Base-by-base conservation (phyloP, 2,329 filamentous ascomycete genomes). In the Pseudogymnoascus sp. region DNA sequence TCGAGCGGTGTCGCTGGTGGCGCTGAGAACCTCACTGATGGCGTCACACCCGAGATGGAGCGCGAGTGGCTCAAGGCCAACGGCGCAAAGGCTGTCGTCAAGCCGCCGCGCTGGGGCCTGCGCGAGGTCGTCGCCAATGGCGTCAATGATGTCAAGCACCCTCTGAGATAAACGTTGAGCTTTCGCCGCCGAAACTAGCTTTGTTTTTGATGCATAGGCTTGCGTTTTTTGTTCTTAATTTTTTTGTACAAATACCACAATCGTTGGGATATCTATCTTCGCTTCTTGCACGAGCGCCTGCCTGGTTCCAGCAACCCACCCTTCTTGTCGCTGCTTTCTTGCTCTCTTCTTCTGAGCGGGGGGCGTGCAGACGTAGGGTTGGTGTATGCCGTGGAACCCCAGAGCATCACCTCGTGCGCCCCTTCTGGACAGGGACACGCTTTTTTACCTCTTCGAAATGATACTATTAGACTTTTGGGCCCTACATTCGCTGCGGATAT, bases 1-100 rank as follows among this genome's bases (percentile, higher is more conserved):
- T 96, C 92, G n/a, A 95, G 90, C 12, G 94, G 94, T 68, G 85
- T 97, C 70, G 93, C 94, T 11, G 94, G 94, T 67, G 94, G 94
- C 63, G 85, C 90, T 38, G 84, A 91, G 60, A 87, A 90, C 7
- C 80, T 93, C 2, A 86, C 87, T 3, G 88, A 90, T 37, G 89
- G 85, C 14, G 80, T 91, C 40, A 82, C 84, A 0, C 81, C 85
- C 8, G 86, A 93, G 72, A 86, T 88, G 73, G 90, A 95, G 75
- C 79, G 82, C 66, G 84, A 89, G 70, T 85, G 85, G 81, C 79
- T 82, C 63, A 81, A 80, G 70, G 79, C 80, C 63, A 84, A 82
- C 59, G 83, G 84, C 42, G 75, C 76, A 25, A 77, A 78, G 65
- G 73, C 75, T 3, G 71, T 75, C n/a, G 70, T 84, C 61, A 79